Conservation (phyloP, 2,329 filamentous ascomycete genomes). For the Exophiala sp. region DNA sequence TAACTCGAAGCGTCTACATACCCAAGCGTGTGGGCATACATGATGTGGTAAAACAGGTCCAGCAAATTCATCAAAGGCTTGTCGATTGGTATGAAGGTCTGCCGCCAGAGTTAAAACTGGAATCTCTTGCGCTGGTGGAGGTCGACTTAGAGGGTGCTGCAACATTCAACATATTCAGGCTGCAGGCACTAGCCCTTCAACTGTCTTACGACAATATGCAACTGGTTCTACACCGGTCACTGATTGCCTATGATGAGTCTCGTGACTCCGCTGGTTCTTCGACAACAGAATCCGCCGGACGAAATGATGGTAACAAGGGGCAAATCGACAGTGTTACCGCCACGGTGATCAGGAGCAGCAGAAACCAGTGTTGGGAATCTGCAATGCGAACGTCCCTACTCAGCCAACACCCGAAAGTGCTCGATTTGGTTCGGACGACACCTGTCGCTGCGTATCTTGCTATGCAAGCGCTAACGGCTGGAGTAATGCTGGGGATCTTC, state of each 20-base stretch:
- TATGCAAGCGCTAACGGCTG: slow-evolving; percentile 45
- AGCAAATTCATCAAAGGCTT: slow-evolving; percentile 4
- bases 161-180: slow-evolving; percentile 5
- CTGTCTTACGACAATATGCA: slow-evolving; percentile 43
- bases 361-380: slow-evolving; percentile 29
- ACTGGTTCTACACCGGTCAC: slow-evolving; percentile 41
- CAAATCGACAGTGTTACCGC: not conserved
- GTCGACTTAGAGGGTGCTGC: not conserved
- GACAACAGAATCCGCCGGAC: not conserved
- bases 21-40: slow-evolving; percentile 8
- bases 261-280: not conserved
- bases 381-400: slow-evolving; percentile 39
- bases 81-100: slow-evolving; percentile 5
- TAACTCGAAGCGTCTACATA: slow-evolving; percentile 18
- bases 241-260: slow-evolving; percentile 30
- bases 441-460: slow-evolving; percentile 43
- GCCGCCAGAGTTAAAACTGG: slow-evolving; percentile 10
- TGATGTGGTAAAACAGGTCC: not conserved
- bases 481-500: slow-evolving; percentile 43
- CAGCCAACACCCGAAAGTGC: slow-evolving; percentile 22
- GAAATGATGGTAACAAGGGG: not conserved
- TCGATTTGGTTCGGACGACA: slow-evolving; percentile 39
- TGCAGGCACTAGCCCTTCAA: slow-evolving; percentile 41
- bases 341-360: slow-evolving; percentile 4
- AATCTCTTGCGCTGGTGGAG: not conserved